Evolutionary conservation across 2,329 filamentous ascomycete genomes (phyloP).

Genomic region (Fusarium oligoseptatum): DNA sequence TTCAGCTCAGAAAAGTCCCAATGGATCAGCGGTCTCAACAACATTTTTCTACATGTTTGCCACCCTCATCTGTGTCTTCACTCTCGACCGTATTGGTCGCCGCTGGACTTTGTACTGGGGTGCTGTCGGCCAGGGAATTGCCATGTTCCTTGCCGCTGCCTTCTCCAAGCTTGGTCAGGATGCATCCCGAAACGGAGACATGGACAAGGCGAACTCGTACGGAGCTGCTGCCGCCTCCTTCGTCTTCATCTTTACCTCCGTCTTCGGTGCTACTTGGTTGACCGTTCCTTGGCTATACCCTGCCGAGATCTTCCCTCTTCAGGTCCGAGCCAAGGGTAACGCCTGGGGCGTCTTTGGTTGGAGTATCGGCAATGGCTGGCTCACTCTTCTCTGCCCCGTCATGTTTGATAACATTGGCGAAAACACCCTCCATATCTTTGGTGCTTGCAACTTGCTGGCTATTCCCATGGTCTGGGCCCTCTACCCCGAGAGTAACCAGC

Average conservation of each 20-base stretch:
- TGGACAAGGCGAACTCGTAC: constrained; percentile 62
- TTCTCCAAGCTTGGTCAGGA: constrained; percentile 63
- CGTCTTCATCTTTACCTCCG: constrained; percentile 69
- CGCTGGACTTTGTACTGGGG: constrained; percentile 80
- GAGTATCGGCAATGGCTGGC: constrained; percentile 80
- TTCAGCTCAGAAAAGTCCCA: constrained; percentile 71
- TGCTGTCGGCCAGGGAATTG: constrained; percentile 71
- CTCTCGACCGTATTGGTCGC: constrained; percentile 76
- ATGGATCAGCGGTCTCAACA: constrained; percentile 72
- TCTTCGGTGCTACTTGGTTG: constrained; percentile 61
- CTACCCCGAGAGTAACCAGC: constrained; percentile 80
- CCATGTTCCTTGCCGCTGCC: constrained; percentile 75
- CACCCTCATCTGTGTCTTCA: constrained; percentile 78
- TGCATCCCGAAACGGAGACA: constrained; percentile 58
- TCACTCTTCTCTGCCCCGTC: constrained; percentile 64
- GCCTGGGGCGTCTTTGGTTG: constrained; percentile 83
- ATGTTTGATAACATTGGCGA: constrained; percentile 57
- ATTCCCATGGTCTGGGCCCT: constrained; percentile 80
- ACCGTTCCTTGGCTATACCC: constrained; percentile 74
- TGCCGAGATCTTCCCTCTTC: constrained; percentile 80
- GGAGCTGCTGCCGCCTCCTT: constrained; percentile 77
- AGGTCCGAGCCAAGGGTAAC: constrained; percentile 79
- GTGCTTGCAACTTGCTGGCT: constrained; percentile 72
- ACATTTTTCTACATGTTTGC: constrained; percentile 69
- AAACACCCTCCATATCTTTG: constrained; percentile 82